Conservation (phyloP, 176 grass and related monocot species). For the Carex parvula region DNA sequence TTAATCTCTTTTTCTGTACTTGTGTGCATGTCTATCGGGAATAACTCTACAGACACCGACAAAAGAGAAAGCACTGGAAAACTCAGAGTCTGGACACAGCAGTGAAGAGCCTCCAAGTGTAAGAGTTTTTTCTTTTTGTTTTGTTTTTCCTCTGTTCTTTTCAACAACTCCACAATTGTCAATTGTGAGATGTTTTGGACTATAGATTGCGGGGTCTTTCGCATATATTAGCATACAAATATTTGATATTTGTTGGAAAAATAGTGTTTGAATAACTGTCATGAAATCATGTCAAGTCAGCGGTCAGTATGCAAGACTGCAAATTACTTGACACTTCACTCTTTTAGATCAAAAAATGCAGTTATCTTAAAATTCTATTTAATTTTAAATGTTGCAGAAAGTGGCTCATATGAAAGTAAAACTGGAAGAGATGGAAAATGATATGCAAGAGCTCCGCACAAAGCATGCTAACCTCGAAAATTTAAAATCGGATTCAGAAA, state of each 20-base stretch:
- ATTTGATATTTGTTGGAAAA: neutral
- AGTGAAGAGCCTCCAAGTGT: neutral
- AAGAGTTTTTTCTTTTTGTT: neutral
- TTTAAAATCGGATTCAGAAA: constrained; percentile 12
- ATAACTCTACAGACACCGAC: neutral
- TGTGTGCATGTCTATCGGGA: neutral
- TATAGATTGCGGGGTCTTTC: neutral
- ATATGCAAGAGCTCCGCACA: constrained; percentile 5
- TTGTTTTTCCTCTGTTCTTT: neutral
- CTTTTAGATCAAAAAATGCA: neutral
- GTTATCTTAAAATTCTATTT: neutral
- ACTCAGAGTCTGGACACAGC: constrained; percentile 5
- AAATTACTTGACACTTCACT: neutral
- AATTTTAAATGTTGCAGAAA: constrained; percentile 15
- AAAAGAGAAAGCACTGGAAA: neutral
- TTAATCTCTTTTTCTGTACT: neutral
- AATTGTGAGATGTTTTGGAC: neutral
- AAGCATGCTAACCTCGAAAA: constrained; percentile 2
- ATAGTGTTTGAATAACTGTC: neutral
- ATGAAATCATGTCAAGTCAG: neutral
- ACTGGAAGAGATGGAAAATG: constrained; percentile 17
- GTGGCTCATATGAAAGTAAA: constrained; percentile 3
- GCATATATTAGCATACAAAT: neutral
- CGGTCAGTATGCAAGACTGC: neutral
- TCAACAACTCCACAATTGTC: neutral